Conservation (phyloP, 2,329 filamentous ascomycete genomes). For the Dactylellina leptospora region DNA sequence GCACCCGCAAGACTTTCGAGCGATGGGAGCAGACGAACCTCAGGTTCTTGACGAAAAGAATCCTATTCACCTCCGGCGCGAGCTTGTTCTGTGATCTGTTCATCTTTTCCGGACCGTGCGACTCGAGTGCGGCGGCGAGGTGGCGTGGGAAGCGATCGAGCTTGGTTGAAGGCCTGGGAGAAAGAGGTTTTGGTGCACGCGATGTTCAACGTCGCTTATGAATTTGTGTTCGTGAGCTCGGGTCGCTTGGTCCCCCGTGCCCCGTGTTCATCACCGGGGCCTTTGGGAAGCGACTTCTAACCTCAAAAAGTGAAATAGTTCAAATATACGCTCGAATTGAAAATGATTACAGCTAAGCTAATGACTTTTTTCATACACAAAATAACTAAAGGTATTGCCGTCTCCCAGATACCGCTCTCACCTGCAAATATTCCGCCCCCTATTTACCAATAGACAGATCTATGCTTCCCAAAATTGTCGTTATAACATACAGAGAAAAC, state of each 20-base stretch:
- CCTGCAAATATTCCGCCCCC: constrained; percentile 55
- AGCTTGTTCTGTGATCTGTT: constrained; percentile 89
- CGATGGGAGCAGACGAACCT: constrained; percentile 69
- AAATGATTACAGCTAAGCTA: constrained; percentile 41
- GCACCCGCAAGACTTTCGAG: neutral
- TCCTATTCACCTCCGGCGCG: constrained; percentile 99
- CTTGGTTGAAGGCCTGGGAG: constrained; percentile 12
- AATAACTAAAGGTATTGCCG: constrained; percentile 21
- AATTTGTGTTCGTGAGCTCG: constrained; percentile 12
- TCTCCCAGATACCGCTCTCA: neutral
- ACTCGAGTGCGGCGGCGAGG: constrained; percentile 3
- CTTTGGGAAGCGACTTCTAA: no score
- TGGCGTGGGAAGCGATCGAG: constrained; percentile 3
- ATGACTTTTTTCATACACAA: constrained; percentile 33
- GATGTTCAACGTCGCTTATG: constrained; percentile 40
- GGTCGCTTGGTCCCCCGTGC: neutral
- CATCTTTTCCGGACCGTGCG: constrained; percentile 74
- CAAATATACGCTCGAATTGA: neutral
- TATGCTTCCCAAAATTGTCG: constrained; percentile 79
- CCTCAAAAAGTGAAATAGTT: no score
- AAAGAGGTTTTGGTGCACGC: constrained; percentile 24
- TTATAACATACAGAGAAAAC: constrained; percentile 75
- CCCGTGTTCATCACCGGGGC: no score
- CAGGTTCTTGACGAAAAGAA: constrained; percentile 99
- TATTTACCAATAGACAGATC: constrained; percentile 80